These are phyloP conservation scores for Salvia splendens DNA, from an alignment of 257 asterid genomes.

Conservation along the genomic window DNA sequence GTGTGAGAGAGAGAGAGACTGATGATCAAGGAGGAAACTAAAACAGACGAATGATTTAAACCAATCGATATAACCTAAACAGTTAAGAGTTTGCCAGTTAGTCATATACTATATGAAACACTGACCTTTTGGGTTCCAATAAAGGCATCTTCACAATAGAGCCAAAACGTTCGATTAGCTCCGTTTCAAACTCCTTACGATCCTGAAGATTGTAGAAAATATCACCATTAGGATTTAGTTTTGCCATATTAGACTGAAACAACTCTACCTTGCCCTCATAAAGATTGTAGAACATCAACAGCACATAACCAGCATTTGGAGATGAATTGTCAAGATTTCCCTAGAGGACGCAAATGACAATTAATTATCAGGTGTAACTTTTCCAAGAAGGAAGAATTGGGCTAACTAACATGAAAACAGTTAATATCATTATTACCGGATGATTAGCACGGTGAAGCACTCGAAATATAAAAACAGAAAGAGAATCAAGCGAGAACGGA, in stretches of 20 bases:
- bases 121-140: constrained; percentile 70
- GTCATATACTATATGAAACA: constrained; percentile 11
- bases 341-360: constrained; percentile 45
- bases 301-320: constrained; percentile 83
- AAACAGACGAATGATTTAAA: background rate
- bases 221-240: constrained; percentile 5
- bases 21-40: constrained; percentile 4
- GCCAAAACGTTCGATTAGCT: constrained; percentile 88
- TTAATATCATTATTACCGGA: constrained; percentile 60
- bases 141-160: constrained; percentile 90
- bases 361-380: constrained; percentile 16
- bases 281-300: constrained; percentile 89
- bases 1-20: constrained; percentile 1
- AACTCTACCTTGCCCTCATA: constrained; percentile 87
- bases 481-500: constrained; percentile 89
- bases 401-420: constrained; percentile 22
- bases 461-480: constrained; percentile 82
- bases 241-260: constrained; percentile 2
- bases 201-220: constrained; percentile 50
- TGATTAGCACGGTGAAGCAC: constrained; percentile 87
- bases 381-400: constrained; percentile 8
- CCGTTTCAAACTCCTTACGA: constrained; percentile 79
- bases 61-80: constrained; percentile 6
- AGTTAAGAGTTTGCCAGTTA: constrained; percentile 6
- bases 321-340: constrained; percentile 95